A percentile compares a stretch with the other conserved stretches of the same genome.
These are phyloP conservation scores for Clavaria fumosa DNA, from an alignment of 768 basidiomycete species.

Conservation along the genomic window DNA sequence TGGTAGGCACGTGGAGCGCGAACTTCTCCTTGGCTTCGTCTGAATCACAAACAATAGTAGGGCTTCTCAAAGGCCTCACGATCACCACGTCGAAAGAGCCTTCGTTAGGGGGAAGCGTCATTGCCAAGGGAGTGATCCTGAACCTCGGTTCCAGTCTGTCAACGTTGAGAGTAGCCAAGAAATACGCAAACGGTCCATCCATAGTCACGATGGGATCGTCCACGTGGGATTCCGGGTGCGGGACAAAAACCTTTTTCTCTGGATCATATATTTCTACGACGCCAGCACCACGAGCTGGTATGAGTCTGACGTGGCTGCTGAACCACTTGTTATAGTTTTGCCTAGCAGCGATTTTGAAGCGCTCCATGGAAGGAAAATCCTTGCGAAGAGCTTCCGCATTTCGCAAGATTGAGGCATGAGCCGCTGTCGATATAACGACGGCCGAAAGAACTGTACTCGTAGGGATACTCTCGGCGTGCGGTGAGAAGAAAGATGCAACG, in stretches of 20 bases:
- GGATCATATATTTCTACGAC: constrained; percentile 51
- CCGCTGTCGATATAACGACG: constrained; percentile 74
- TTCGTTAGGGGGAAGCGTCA: constrained; percentile 27
- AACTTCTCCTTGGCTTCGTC: constrained; percentile 32
- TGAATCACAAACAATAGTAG: constrained; percentile 26
- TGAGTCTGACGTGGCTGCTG: constrained; percentile 38
- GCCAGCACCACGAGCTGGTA: constrained; percentile 26
- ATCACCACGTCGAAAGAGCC: constrained; percentile 58
- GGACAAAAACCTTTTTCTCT: constrained; percentile 28
- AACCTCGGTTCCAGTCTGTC: constrained; percentile 79
- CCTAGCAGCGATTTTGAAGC: constrained; percentile 77
- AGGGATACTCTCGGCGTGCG: constrained; percentile 13
- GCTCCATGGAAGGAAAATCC: constrained; percentile 58
- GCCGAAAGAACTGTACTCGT: constrained; percentile 32
- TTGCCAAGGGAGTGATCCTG: constrained; percentile 52
- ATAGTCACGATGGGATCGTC: constrained; percentile 29
- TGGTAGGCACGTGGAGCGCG: constrained; percentile 33
- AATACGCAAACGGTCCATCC: constrained; percentile 74
- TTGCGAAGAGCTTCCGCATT: constrained; percentile 66
- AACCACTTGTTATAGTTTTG: constrained; percentile 66
- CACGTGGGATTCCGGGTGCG: constrained; percentile 20
- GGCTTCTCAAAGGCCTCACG: constrained; percentile 56
- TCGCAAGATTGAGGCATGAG: constrained; percentile 75
- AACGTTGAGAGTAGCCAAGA: constrained; percentile 68
- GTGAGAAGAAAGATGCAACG: constrained; percentile 28